phyloP scores from a whole-genome alignment of 2,329 filamentous ascomycete species.

The Blastomyces gilchristii region DNA sequence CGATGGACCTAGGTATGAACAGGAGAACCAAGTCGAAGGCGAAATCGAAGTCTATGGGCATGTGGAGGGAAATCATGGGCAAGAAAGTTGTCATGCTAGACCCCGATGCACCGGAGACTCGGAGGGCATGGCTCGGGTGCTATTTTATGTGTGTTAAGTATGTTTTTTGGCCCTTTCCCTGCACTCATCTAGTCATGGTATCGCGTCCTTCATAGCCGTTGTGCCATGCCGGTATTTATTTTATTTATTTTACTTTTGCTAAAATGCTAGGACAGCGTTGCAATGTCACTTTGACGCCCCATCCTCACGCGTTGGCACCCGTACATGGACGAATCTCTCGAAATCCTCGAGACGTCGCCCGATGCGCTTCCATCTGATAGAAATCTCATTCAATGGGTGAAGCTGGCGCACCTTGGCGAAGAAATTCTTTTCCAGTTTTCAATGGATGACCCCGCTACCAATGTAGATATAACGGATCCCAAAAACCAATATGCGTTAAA shows the following conservation, averaged over 20 bases:
- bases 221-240: not conserved
- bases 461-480: conserved; percentile 47
- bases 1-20: conserved; percentile 70
- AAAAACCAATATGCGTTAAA: conserved; percentile 56
- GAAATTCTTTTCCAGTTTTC: conserved; percentile 57
- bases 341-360: conserved; percentile 46
- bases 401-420: conserved; percentile 54
- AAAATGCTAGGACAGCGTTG: conserved; percentile 34
- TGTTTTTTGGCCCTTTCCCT: conserved; percentile 12
- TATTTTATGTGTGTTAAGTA: conserved; percentile 52
- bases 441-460: conserved; percentile 52
- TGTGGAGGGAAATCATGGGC: conserved; percentile 31
- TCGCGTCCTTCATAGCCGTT: not conserved
- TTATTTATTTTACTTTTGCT: not conserved
- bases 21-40: conserved; percentile 39
- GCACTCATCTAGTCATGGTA: not conserved
- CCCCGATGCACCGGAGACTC: conserved; percentile 46
- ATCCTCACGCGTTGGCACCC: conserved; percentile 52
- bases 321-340: conserved; percentile 54
- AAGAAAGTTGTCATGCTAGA: conserved; percentile 33
- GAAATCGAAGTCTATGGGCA: conserved; percentile 24
- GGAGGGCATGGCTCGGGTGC: conserved; percentile 50
- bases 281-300: conserved; percentile 49
- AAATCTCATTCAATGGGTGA: conserved; percentile 47
- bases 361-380: conserved; percentile 49